phyloP scores from a whole-genome alignment of 208 protist species.

The Leishmania major region DNA sequence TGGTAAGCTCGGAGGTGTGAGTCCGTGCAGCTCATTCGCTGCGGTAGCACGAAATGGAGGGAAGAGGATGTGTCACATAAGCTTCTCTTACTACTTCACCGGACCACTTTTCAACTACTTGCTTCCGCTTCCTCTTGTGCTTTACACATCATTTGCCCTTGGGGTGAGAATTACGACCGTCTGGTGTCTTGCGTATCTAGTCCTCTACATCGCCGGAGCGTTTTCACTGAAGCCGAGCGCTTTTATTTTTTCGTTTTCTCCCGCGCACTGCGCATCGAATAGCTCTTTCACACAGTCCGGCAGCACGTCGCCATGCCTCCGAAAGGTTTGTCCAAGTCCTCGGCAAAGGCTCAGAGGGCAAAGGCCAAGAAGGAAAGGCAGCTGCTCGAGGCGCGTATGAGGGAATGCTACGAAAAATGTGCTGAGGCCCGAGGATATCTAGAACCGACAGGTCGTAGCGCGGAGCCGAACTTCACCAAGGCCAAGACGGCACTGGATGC shows the following conservation, averaged over 20 bases:
- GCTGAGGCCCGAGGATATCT: slow-evolving; percentile 74
- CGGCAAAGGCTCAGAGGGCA: slow-evolving; percentile 33
- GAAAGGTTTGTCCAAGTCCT: slow-evolving; percentile 29
- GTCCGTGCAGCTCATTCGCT: not conserved
- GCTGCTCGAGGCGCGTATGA: slow-evolving; percentile 76
- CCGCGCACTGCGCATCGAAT: not conserved
- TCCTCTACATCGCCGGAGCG: not conserved
- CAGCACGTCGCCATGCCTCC: slow-evolving; percentile 32
- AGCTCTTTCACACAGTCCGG: not conserved
- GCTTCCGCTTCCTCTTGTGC: not conserved
- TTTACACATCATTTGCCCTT: not conserved
- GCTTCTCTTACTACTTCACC: not conserved
- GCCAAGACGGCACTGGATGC: slow-evolving; percentile 73
- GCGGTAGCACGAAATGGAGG: not conserved
- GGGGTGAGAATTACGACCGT: not conserved
- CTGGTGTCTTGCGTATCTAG: slow-evolving; percentile 1
- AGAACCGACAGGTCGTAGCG: slow-evolving; percentile 56
- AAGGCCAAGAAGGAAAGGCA: slow-evolving; percentile 79
- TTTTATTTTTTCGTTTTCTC: not conserved
- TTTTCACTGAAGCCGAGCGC: not conserved
- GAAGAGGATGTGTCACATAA: not conserved
- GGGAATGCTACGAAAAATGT: slow-evolving; percentile 73
- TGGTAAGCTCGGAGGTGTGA: not conserved
- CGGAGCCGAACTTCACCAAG: slow-evolving; percentile 77
- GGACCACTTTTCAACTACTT: not conserved